Conservation (phyloP, 768 basidiomycete genomes). For the Phlebiopsis gigantea region DNA sequence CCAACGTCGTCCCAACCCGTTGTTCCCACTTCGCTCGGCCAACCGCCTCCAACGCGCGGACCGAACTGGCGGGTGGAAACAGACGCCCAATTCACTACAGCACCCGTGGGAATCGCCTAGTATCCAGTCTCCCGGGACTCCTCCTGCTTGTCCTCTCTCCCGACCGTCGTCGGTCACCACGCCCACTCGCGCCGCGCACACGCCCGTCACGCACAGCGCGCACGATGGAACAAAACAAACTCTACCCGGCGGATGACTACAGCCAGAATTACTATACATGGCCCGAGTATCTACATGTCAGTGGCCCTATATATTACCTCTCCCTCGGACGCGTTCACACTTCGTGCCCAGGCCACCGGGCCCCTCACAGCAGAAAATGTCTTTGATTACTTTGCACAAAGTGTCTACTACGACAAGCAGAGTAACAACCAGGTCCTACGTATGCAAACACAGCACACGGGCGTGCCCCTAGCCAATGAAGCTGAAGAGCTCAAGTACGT, state of each 20-base stretch:
- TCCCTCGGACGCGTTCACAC: conserved; percentile 3
- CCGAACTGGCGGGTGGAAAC: conserved; percentile 10
- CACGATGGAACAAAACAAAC: conserved; percentile 49
- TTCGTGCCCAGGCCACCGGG: conserved; percentile 56
- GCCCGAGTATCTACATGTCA: conserved; percentile 85
- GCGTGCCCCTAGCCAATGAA: conserved; percentile 71
- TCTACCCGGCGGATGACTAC: conserved; percentile 80
- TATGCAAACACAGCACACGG: conserved; percentile 91
- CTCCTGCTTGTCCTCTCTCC: not conserved
- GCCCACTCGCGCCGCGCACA: not conserved
- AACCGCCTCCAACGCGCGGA: conserved; percentile 1
- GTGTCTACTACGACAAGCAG: conserved; percentile 90
- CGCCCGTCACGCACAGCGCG: not conserved
- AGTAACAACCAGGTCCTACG: conserved; percentile 89
- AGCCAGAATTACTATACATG: conserved; percentile 82
- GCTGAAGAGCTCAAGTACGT: conserved; percentile 77
- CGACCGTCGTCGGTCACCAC: not conserved
- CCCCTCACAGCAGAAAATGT: conserved; percentile 73
- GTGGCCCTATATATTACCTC: conserved; percentile 4
- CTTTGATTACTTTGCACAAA: conserved; percentile 85
- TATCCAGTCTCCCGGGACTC: not conserved
- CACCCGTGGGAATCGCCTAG: conserved; percentile 14
- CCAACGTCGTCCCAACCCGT: conserved; percentile 12
- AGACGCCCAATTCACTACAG: conserved; percentile 13
- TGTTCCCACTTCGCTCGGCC: conserved; percentile 17